Conservation (phyloP, 371 early-diverging fungal species). For the Choanephora cucurbitarum region DNA sequence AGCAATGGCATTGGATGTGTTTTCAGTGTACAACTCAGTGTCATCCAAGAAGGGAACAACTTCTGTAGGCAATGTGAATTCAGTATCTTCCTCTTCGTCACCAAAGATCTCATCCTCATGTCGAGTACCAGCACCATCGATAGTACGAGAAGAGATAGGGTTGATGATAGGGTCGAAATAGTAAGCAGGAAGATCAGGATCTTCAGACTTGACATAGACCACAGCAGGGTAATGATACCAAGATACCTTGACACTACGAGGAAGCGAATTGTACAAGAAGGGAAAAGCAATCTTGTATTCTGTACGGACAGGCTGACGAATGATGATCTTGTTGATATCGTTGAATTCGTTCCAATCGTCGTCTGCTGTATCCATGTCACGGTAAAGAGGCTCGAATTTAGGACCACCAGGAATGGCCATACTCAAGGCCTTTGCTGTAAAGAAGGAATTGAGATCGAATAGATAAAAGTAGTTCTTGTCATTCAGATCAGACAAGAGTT, state of each 20-base stretch:
- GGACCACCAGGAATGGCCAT: constrained; percentile 99
- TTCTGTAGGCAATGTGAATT: constrained; percentile 79
- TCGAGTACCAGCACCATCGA: constrained; percentile 53
- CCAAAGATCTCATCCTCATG: constrained; percentile 90
- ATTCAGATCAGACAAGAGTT: constrained; percentile 89
- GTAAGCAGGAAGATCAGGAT: constrained; percentile 96
- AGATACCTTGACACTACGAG: constrained; percentile 88
- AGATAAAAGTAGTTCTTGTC: constrained; percentile 97
- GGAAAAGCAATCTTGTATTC: constrained; percentile 99
- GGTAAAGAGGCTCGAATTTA: constrained; percentile 96
- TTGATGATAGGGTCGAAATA: constrained; percentile 97
- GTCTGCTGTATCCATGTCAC: constrained; percentile 93
- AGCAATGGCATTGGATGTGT: constrained; percentile 89
- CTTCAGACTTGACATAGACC: constrained; percentile 88
- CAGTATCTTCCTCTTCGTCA: constrained; percentile 71
- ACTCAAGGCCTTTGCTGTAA: constrained; percentile 97
- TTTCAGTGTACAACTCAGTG: constrained; percentile 82
- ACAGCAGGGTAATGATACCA: constrained; percentile 94
- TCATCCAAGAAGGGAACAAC: constrained; percentile 88
- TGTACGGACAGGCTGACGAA: constrained; percentile 96
- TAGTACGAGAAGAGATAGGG: constrained; percentile 87
- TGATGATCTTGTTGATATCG: constrained; percentile 99
- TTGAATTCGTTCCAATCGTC: constrained; percentile 99
- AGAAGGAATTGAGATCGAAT: constrained; percentile 93
- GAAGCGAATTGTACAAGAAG: constrained; percentile 94